Percentiles rank a stretch among this genome's conserved stretches.
Evolutionary conservation across 768 basidiomycete species (phyloP).

Genomic region (Gymnopilus junonius): DNA sequence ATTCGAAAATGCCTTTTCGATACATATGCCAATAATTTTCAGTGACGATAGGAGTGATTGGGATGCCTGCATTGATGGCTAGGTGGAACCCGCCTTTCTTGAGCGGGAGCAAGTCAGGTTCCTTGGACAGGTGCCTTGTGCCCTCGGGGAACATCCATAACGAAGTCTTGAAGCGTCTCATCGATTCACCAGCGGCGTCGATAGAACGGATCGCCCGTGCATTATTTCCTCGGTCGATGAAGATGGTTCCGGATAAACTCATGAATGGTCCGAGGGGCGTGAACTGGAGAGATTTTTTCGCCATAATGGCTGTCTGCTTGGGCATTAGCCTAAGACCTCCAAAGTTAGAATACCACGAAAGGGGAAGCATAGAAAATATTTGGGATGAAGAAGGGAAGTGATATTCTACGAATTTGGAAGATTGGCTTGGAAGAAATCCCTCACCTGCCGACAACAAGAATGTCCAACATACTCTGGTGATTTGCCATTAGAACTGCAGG

Average conservation of each 20-base stretch:
- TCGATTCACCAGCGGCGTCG: constrained; percentile 73
- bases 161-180: constrained; percentile 73
- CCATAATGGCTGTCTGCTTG: constrained; percentile 82
- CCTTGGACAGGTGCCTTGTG: constrained; percentile 75
- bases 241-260: constrained; percentile 87
- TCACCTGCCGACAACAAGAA: constrained; percentile 81
- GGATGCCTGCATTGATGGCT: constrained; percentile 88
- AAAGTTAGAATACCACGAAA: constrained; percentile 9
- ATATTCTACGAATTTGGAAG: not conserved
- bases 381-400: not conserved
- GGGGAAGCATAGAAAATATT: not conserved
- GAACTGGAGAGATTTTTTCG: constrained; percentile 89
- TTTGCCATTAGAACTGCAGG: constrained; percentile 85
- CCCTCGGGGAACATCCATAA: constrained; percentile 98
- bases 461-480: constrained; percentile 93
- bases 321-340: constrained; percentile 71
- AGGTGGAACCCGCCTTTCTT: constrained; percentile 99
- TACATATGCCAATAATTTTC: constrained; percentile 95
- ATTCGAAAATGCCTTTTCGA: constrained; percentile 73
- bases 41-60: constrained; percentile 88
- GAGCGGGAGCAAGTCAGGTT: constrained; percentile 78
- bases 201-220: constrained; percentile 76
- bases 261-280: constrained; percentile 92
- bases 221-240: constrained; percentile 87
- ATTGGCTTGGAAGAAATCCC: constrained; percentile 25